Evolutionary conservation across 345 rosid species (phyloP).

Genomic region (Physaria fendleri): DNA sequence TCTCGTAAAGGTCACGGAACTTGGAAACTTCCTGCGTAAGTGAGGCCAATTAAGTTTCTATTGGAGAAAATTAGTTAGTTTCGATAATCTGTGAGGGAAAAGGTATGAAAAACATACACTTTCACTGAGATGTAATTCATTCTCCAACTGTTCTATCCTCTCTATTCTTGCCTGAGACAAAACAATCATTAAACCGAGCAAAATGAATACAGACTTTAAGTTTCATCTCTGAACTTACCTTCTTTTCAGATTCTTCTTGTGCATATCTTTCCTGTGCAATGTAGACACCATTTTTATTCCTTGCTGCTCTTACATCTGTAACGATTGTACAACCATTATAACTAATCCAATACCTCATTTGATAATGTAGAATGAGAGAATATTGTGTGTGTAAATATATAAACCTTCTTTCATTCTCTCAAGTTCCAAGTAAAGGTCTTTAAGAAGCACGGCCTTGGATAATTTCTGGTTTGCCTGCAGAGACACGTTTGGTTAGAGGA

Average conservation of each 20-base stretch:
- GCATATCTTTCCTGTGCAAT: constrained; percentile 74
- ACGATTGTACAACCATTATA: neutral
- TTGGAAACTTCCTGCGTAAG: constrained; percentile 57
- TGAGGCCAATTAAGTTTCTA: constrained; percentile 7
- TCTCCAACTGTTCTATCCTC: constrained; percentile 78
- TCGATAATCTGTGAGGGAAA: neutral
- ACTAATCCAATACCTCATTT: neutral
- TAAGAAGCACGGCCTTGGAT: constrained; percentile 75
- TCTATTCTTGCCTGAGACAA: constrained; percentile 54
- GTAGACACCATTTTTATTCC: constrained; percentile 88
- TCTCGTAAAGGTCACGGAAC: constrained; percentile 54
- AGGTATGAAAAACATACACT: constrained; percentile 39
- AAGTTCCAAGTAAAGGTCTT: constrained; percentile 81
- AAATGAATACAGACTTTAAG: neutral
- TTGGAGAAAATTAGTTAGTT: neutral
- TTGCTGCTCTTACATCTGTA: constrained; percentile 90
- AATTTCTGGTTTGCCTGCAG: constrained; percentile 91
- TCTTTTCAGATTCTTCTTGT: constrained; percentile 88
- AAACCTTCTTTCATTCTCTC: constrained; percentile 92
- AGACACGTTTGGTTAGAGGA: constrained; percentile 1
- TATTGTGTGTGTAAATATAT: constrained; percentile 1
- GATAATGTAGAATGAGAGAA: neutral
- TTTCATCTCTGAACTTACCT: constrained; percentile 36
- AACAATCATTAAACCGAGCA: neutral
- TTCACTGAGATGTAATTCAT: constrained; percentile 46